Base-by-base conservation (phyloP, 176 grass and related monocot species). In the Saccharum officinarum region DNA sequence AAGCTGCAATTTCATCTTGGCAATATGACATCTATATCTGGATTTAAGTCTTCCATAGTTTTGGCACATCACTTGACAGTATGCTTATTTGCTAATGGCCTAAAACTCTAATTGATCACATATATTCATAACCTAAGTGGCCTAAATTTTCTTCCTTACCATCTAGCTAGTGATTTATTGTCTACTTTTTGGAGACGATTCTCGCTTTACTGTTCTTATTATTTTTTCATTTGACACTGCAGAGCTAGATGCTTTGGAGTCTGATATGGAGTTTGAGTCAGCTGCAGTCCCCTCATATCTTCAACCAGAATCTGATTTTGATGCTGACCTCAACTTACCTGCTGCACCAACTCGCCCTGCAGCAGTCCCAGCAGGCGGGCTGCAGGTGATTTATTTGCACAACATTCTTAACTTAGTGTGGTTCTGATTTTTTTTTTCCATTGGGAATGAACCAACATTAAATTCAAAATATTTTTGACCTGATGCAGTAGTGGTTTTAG, bases 181-280 rank as follows among this genome's bases (percentile, higher is more conserved):
- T 7, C 14, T 36, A 23, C 28, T 31, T 50, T 63, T 22, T 75
- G 44, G 55, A 57, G 34, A 20, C 0, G 28, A 67, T 69, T 28
- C 11, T 80, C 0, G 20, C 8, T 80, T 28, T 75, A 37, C 67
- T 63, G 49, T 65, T 17, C 6, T 67, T 20, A 26, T 20, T 31
- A 45, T 52, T 52, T 44, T 44, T 54, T 46, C 77, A 25, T 69
- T 82, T 8, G 52, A 49, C 12, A 67, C 76, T 93, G 26, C 83
- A 98, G 97, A 98, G 66, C 74, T 95, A 30, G 97, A 98, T 94
- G 97, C 86, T 37, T 86, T 98, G 84, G 97, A 98, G 87, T 92
- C 90, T 46, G 97, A 98, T 79, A 95, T 98, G 92, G 97, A 86
- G 60, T 82, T 90, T 75, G 91, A 93, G 52, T 84, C 82, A 12